Evolutionary conservation across 192 early-diverging fungal genomes (phyloP).

Genomic region (Linderina pennispora): DNA sequence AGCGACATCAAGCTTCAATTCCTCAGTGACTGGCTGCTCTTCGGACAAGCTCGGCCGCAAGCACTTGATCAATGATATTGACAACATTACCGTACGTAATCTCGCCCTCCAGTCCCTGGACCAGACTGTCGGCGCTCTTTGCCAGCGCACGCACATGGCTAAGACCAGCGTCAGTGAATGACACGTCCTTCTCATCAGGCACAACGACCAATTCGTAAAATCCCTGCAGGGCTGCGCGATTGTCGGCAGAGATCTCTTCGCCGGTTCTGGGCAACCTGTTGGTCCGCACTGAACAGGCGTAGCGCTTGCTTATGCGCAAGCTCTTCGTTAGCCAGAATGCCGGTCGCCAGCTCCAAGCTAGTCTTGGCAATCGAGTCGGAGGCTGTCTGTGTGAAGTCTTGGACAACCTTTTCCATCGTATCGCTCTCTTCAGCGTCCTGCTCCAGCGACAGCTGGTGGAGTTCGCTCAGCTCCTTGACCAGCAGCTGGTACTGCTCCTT

Average conservation of each 20-base stretch:
- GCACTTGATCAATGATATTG: conserved; percentile 4
- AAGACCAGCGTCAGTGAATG: background rate
- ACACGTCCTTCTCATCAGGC: background rate
- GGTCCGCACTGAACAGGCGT: conserved; percentile 23
- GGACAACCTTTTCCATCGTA: no score
- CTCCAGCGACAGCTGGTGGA: background rate
- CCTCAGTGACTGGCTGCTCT: background rate
- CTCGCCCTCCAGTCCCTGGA: background rate
- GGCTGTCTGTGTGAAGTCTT: no score
- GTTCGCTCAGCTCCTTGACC: background rate
- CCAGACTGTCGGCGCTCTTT: background rate
- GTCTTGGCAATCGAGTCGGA: no score
- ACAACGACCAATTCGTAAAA: conserved; percentile 20
- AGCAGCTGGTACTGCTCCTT: background rate
- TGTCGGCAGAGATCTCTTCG: background rate
- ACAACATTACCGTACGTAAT: conserved; percentile 9
- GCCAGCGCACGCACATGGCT: conserved; percentile 14
- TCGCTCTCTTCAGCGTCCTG: background rate
- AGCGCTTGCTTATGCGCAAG: conserved; percentile 16
- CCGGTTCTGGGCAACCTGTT: background rate
- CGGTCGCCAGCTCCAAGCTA: no score
- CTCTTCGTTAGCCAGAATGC: conserved; percentile 3
- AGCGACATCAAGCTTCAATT: background rate
- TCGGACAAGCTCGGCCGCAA: background rate
- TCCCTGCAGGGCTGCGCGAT: background rate